phyloP scores from a whole-genome alignment of 257 asterid genomes.

The Solanum appendiculatum region DNA sequence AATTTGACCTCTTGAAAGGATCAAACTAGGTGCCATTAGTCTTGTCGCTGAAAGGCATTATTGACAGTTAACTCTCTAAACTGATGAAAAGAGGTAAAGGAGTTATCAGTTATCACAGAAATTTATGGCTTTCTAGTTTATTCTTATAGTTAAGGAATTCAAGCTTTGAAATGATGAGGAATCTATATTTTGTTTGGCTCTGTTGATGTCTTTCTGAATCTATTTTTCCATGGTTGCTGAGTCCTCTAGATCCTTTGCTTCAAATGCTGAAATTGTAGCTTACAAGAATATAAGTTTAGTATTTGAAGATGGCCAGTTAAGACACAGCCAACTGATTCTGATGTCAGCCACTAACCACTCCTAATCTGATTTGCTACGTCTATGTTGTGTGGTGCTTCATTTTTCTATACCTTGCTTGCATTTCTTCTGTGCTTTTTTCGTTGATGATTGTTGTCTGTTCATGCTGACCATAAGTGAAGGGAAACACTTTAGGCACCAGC shows the following conservation, averaged over 20 bases:
- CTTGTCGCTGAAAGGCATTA: background rate
- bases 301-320: background rate
- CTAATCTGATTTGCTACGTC: background rate
- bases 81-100: background rate
- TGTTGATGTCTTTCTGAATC: background rate
- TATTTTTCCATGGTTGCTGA: background rate
- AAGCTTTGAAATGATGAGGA: background rate
- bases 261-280: background rate
- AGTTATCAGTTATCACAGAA: background rate
- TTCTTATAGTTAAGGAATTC: background rate
- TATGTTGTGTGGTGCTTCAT: background rate
- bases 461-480: background rate
- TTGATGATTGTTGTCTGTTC: background rate
- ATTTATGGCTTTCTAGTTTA: background rate
- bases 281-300: background rate
- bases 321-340: background rate
- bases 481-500: background rate
- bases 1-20: background rate
- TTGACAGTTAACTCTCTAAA: background rate
- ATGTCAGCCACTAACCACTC: background rate
- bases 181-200: background rate
- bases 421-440: background rate
- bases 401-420: background rate
- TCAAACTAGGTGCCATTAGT: background rate
- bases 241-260: background rate